Evolutionary conservation across 2,329 filamentous ascomycete species (phyloP).

Genomic region (Claviceps africana): DNA sequence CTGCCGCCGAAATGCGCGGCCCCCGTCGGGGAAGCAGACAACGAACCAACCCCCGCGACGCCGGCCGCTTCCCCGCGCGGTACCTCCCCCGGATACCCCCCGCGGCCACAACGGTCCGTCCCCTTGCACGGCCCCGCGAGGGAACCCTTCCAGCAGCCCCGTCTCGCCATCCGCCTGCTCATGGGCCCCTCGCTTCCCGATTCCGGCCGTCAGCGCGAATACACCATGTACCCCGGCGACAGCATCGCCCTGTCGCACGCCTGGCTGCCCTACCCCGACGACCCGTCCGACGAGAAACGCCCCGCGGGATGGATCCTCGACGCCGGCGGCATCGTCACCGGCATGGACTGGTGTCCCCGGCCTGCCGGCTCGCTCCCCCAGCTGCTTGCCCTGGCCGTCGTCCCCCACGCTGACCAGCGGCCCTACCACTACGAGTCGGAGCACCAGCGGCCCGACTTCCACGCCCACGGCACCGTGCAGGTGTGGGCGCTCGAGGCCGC

Average conservation of each 20-base stretch:
- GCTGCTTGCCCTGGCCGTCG: conserved; percentile 36
- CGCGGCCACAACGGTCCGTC: background rate
- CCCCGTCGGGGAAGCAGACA: conserved; percentile 10
- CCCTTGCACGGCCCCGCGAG: conserved; percentile 13
- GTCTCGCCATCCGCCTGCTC: conserved; percentile 18
- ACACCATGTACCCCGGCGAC: conserved; percentile 15
- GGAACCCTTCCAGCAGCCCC: conserved; percentile 15
- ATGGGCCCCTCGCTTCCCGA: conserved; percentile 16
- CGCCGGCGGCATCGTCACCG: conserved; percentile 36
- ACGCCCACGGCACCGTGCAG: conserved; percentile 34
- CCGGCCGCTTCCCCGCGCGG: too few relatives aligned
- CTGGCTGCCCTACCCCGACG: conserved; percentile 16
- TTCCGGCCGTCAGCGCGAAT: conserved; percentile 21
- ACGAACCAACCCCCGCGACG: too few relatives aligned
- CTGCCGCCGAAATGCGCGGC: conserved; percentile 23
- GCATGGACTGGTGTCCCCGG: conserved; percentile 39
- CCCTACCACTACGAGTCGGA: conserved; percentile 25
- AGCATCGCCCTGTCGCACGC: conserved; percentile 14
- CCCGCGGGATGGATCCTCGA: conserved; percentile 39
- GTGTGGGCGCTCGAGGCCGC: conserved; percentile 33
- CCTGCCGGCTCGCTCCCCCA: too few relatives aligned
- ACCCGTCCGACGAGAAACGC: conserved; percentile 11
- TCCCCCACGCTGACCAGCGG: conserved; percentile 37
- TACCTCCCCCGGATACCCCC: too few relatives aligned
- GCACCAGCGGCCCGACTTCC: conserved; percentile 22